These are phyloP conservation scores for Pyrus pyrifolia DNA, from an alignment of 306 rosid species.

Conservation along the genomic window DNA sequence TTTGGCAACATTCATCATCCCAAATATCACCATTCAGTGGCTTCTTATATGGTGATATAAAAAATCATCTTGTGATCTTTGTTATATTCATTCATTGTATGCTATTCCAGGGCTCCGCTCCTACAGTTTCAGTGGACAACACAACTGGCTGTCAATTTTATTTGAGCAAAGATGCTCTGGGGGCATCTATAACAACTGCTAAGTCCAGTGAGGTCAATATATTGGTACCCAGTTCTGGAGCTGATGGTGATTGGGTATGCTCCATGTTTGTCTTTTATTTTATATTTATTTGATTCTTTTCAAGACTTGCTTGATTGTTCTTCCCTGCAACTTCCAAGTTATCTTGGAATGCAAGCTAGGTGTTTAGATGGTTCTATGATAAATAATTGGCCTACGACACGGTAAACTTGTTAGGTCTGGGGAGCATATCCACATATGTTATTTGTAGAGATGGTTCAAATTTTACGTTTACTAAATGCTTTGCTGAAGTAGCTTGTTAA, in stretches of 20 bases:
- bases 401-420: background rate
- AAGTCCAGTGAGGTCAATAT: conserved; percentile 96
- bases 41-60: background rate
- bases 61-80: conserved; percentile 3
- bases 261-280: conserved; percentile 7
- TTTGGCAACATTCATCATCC: background rate
- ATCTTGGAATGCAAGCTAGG: background rate
- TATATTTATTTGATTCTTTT: background rate
- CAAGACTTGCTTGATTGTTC: background rate
- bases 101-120: conserved; percentile 72
- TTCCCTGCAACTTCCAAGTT: background rate
- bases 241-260: conserved; percentile 90
- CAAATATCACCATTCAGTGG: background rate
- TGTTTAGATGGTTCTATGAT: background rate
- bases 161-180: conserved; percentile 78
- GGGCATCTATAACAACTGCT: conserved; percentile 76
- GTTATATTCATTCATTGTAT: conserved; percentile 11
- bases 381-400: background rate
- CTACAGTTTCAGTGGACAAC: conserved; percentile 89
- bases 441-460: background rate
- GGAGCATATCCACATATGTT: background rate
- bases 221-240: conserved; percentile 67
- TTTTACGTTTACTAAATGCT: background rate
- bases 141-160: conserved; percentile 87
- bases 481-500: background rate